Conservation (phyloP, 2,329 filamentous ascomycete species). For the Scleromitrula shiraiana region DNA sequence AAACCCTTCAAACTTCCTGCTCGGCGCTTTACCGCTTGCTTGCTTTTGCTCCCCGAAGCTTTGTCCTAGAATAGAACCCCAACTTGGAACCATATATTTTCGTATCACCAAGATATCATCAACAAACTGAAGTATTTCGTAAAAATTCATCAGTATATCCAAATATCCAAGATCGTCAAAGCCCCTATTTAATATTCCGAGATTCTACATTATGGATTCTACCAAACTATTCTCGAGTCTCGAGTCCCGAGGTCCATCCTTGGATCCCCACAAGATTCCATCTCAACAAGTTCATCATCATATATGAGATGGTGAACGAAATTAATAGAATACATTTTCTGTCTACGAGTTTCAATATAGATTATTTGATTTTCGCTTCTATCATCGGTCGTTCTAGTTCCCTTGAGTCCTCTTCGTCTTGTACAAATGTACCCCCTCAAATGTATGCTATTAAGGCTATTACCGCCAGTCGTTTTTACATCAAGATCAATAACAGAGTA, state of each 20-base stretch:
- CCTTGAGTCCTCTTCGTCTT: neutral
- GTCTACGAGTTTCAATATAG: no score
- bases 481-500: neutral
- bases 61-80: neutral
- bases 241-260: no score
- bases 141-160: no score
- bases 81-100: neutral
- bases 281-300: neutral
- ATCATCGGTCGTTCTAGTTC: no score
- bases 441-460: neutral
- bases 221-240: no score
- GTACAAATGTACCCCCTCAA: neutral
- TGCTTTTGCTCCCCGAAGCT: neutral
- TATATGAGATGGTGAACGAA: no score
- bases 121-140: neutral
- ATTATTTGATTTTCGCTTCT: neutral
- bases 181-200: neutral
- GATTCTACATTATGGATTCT: no score
- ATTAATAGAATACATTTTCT: no score
- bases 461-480: neutral
- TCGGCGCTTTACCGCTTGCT: neutral
- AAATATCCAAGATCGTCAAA: no score
- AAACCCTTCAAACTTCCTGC: conserved; percentile 5
- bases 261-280: neutral
- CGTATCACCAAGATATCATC: neutral